Percentiles rank a stretch among this genome's conserved stretches.
Conservation (phyloP, 2,329 filamentous ascomycete species). For the Neonectria coccinea region DNA sequence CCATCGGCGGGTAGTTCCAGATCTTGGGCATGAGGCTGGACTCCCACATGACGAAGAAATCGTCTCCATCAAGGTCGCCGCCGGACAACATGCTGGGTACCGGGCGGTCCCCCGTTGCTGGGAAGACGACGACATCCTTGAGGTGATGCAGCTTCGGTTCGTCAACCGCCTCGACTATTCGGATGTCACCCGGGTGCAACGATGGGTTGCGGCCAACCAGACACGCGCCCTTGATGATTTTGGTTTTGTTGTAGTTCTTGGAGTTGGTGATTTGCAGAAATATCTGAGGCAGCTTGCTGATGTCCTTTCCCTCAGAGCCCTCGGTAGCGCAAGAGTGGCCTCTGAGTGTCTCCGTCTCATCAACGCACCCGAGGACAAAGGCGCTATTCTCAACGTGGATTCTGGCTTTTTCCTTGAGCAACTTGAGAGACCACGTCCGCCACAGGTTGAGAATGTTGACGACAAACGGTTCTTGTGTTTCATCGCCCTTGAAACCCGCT, state of each 20-base stretch:
- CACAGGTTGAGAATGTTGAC: slow-evolving; percentile 84
- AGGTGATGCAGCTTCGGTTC: slow-evolving; percentile 79
- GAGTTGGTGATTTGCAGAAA: slow-evolving; percentile 83
- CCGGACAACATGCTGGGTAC: slow-evolving; percentile 95
- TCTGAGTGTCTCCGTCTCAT: slow-evolving; percentile 81
- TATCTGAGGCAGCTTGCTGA: slow-evolving; percentile 79
- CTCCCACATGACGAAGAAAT: slow-evolving; percentile 97
- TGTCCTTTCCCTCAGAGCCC: slow-evolving; percentile 55
- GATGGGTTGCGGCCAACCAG: slow-evolving; percentile 93
- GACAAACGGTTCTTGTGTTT: slow-evolving; percentile 79
- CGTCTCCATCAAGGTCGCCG: slow-evolving; percentile 94
- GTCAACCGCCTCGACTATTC: slow-evolving; percentile 87
- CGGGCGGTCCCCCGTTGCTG: slow-evolving; percentile 84
- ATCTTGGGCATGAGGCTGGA: slow-evolving; percentile 73
- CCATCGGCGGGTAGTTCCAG: slow-evolving; percentile 83
- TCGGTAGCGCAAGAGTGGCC: slow-evolving; percentile 72
- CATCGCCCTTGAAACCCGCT: slow-evolving; percentile 79
- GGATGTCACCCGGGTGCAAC: slow-evolving; percentile 90
- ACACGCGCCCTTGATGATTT: slow-evolving; percentile 80
- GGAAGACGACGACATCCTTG: slow-evolving; percentile 88
- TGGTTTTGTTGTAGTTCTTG: slow-evolving; percentile 65
- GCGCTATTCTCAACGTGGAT: slow-evolving; percentile 86
- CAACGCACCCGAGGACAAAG: slow-evolving; percentile 88
- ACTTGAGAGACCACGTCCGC: slow-evolving; percentile 89
- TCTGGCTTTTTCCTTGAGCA: slow-evolving; percentile 91